phyloP scores from a whole-genome alignment of 2,329 filamentous ascomycete genomes.

The Xylariaceae sp. region DNA sequence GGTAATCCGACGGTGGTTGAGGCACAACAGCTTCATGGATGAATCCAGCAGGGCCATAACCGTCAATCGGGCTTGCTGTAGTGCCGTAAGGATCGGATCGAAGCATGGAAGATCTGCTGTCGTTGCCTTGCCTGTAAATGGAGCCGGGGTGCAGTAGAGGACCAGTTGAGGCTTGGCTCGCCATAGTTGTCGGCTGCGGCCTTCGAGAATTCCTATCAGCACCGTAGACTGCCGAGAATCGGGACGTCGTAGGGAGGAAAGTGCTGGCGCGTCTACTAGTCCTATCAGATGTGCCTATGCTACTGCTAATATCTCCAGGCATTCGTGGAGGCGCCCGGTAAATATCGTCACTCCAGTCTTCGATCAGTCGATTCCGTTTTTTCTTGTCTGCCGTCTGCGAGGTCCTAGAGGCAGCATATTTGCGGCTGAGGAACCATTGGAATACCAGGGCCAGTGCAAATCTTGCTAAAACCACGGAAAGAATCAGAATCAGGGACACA shows the following conservation, averaged over 20 bases:
- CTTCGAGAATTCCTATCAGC: constrained; percentile 61
- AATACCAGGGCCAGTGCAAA: constrained; percentile 90
- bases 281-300: constrained; percentile 66
- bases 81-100: constrained; percentile 58
- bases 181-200: constrained; percentile 84
- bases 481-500: constrained; percentile 86
- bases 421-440: constrained; percentile 92
- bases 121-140: constrained; percentile 70
- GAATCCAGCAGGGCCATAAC: constrained; percentile 85
- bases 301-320: constrained; percentile 71
- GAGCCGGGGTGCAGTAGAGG: constrained; percentile 70
- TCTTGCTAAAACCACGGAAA: constrained; percentile 83
- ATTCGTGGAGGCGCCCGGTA: constrained; percentile 87
- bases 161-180: constrained; percentile 78
- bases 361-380: constrained; percentile 88
- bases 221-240: constrained; percentile 90
- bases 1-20: constrained; percentile 94
- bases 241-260: constrained; percentile 90
- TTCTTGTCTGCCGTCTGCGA: constrained; percentile 80
- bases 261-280: constrained; percentile 78
- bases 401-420: constrained; percentile 83
- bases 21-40: constrained; percentile 96
- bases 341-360: constrained; percentile 97
- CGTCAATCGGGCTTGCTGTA: constrained; percentile 63
- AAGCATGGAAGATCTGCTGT: constrained; percentile 67